A percentile compares a stretch with the other conserved stretches of the same genome.
Conservation (phyloP, 2,329 filamentous ascomycete genomes). For the Kalmusia sp. region DNA sequence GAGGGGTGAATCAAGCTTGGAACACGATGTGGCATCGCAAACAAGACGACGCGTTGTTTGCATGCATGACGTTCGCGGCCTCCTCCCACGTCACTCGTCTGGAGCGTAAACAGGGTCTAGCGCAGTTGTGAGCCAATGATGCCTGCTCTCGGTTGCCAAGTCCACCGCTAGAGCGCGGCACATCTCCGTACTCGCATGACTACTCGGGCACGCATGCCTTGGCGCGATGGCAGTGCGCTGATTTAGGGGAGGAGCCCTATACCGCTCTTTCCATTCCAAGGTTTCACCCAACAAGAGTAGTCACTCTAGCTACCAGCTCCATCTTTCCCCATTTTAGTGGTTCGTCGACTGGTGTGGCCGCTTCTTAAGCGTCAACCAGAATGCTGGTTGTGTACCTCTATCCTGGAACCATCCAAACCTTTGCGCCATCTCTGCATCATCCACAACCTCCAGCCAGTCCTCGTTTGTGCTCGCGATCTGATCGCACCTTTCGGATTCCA, state of each 20-base stretch:
- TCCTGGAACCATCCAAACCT: constrained; percentile 6
- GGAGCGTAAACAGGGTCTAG: constrained; percentile 4
- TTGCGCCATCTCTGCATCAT: constrained; percentile 6
- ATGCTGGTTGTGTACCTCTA: neutral
- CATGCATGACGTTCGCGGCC: constrained; percentile 2
- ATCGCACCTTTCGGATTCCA: neutral
- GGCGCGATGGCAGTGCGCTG: neutral
- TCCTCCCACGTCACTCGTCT: constrained; percentile 3
- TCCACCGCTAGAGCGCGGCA: neutral
- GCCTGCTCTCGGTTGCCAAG: constrained; percentile 3
- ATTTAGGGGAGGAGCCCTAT: too few relatives aligned
- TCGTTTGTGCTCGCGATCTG: constrained; percentile 3
- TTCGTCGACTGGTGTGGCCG: neutral
- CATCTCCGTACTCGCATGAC: neutral
- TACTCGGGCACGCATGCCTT: neutral
- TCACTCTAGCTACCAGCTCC: too few relatives aligned
- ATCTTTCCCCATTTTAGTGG: neutral
- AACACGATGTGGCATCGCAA: neutral
- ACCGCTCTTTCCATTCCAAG: too few relatives aligned
- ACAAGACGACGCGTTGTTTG: constrained; percentile 6
- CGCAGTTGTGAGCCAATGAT: neutral
- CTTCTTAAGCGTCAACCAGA: constrained; percentile 1
- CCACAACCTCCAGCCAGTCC: constrained; percentile 4
- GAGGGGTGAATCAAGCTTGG: neutral
- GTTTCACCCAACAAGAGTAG: too few relatives aligned